Evolutionary conservation across 306 rosid species (phyloP).

Genomic region (Cucurbita pepo): DNA sequence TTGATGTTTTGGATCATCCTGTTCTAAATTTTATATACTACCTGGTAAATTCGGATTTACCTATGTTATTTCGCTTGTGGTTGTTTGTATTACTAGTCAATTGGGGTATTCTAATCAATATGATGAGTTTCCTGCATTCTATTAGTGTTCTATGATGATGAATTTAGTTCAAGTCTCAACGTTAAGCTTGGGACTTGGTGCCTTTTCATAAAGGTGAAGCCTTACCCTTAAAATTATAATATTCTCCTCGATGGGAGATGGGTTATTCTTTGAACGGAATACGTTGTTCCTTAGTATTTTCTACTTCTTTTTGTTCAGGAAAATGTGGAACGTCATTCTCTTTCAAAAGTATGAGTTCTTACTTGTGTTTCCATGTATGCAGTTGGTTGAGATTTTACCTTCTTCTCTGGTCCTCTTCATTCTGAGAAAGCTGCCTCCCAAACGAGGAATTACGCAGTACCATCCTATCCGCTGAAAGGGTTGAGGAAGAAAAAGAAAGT

Average conservation of each 20-base stretch:
- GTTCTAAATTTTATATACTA: slow-evolving; percentile 71
- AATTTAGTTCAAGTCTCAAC: neutral
- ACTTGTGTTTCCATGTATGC: neutral
- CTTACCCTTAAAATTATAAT: neutral
- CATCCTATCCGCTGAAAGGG: slow-evolving; percentile 38
- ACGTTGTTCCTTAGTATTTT: neutral
- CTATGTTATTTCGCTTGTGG: neutral
- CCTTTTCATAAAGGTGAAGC: neutral
- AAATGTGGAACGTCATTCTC: neutral
- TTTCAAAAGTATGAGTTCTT: neutral
- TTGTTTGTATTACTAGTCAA: neutral
- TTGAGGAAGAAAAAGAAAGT: neutral
- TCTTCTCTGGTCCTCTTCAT: slow-evolving; percentile 44
- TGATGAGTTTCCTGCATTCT: neutral
- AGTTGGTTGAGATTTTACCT: slow-evolving; percentile 50
- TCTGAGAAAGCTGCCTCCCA: slow-evolving; percentile 46
- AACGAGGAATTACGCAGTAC: slow-evolving; percentile 49
- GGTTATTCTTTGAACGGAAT: neutral
- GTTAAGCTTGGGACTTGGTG: neutral
- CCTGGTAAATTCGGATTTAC: slow-evolving; percentile 10
- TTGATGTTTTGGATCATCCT: slow-evolving; percentile 90
- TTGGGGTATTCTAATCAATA: neutral
- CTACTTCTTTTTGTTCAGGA: neutral
- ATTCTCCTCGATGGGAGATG: neutral
- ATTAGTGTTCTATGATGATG: neutral